Base-by-base conservation (phyloP, 352 stramenopile species). In the Globisporangium sylvaticum region DNA sequence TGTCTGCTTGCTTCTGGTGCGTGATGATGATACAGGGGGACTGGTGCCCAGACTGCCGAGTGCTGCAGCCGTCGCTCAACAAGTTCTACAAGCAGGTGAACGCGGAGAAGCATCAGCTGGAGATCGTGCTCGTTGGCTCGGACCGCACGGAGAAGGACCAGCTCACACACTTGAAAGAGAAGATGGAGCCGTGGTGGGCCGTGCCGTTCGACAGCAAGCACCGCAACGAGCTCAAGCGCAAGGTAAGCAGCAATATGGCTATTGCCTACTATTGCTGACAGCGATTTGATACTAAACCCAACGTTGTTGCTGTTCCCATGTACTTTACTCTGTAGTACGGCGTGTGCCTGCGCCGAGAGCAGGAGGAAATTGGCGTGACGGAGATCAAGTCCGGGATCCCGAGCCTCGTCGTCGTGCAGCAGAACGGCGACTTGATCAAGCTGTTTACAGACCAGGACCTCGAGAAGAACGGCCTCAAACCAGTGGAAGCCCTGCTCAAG, bases 31-130 rank as follows among this genome's bases (percentile, higher is more conserved):
- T 66, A 65, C 48, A 93, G 83, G 86, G 84, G 0, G 84, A 94
- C 59, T 94, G 88, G 88, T 96, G 88, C 62, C 84, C 86, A 5
- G 82, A 94, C 72, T 96, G 88, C 76, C 84, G 85, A 65, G 68
- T 59, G 34, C 91, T 96, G 69, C 84, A 92, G 67, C 88, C 88
- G 32, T 61, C 72, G 59, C 74, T 96, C 34, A 96, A 94, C 67
- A 69, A 58, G 4, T 94, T 94, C 66, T 92, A 92, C 72, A 61
- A 77, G 58, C 60, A 77, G 6, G 76, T 79, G 46, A 79, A 87
- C 60, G 77, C 65, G 18, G 58, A 83, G 12, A 72, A 42, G 27
- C 67, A 77, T 15, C 58, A 71, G 55, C 37, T 96, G 29, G 88
- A 94, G 66, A 64, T 96, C 46, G 81, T 96, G 8, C 92, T 96